phyloP scores from a whole-genome alignment of 148 eudicot species.

The Silene conica region DNA sequence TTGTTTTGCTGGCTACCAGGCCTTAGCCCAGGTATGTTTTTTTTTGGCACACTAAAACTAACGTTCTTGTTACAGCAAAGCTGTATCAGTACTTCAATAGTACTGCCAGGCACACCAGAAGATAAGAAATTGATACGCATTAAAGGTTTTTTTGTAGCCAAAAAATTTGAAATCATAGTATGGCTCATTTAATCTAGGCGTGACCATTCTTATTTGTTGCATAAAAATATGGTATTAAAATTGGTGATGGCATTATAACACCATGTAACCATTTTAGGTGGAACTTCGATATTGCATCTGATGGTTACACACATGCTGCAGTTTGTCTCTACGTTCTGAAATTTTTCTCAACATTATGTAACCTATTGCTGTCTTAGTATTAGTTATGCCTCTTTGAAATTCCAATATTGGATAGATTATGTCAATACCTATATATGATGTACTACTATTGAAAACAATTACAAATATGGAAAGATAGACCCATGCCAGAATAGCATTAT shows the following conservation, averaged over 20 bases:
- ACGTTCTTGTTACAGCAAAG: background rate
- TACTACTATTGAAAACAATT: background rate
- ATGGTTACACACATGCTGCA: background rate
- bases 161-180: background rate
- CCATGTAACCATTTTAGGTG: background rate
- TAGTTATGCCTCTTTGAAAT: too few relatives aligned
- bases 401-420: background rate
- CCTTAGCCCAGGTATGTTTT: constrained; percentile 76
- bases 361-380: background rate
- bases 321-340: background rate
- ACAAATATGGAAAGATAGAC: background rate
- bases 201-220: background rate
- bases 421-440: background rate
- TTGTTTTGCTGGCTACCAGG: constrained; percentile 88
- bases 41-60: background rate
- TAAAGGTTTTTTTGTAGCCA: background rate
- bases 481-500: background rate
- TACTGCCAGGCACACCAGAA: background rate
- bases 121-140: background rate
- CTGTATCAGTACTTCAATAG: background rate
- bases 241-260: background rate
- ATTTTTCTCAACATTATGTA: background rate
- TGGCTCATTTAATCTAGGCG: background rate
- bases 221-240: background rate
- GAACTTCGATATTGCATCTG: background rate